phyloP scores from a whole-genome alignment of 371 early-diverging fungal genomes.

The Thermomucor indicae-seudaticae region DNA sequence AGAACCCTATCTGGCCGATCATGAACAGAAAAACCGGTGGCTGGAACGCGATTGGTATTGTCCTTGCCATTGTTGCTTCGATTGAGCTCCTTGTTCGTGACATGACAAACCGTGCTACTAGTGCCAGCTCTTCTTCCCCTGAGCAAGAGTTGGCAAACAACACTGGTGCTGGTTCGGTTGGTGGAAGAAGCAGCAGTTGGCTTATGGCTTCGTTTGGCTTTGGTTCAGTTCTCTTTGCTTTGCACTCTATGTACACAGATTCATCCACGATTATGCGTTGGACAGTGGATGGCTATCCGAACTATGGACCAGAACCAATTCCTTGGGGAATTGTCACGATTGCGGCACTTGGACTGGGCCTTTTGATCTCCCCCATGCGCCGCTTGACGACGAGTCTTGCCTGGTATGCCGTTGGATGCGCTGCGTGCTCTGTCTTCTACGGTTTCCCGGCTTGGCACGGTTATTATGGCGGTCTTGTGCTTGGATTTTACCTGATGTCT shows the following conservation, averaged over 20 bases:
- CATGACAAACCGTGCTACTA: no score
- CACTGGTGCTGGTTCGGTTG: slow-evolving; percentile 3
- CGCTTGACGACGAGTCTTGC: slow-evolving; percentile 49
- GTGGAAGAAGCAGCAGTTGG: slow-evolving; percentile 33
- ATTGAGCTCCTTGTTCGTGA: slow-evolving; percentile 52
- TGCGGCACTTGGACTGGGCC: slow-evolving; percentile 52
- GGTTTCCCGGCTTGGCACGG: slow-evolving; percentile 59
- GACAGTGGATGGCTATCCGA: slow-evolving; percentile 74
- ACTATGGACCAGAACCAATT: slow-evolving; percentile 72
- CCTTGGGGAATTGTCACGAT: slow-evolving; percentile 72
- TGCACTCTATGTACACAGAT: slow-evolving; percentile 76
- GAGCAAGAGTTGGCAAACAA: slow-evolving; percentile 3
- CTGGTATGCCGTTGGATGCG: slow-evolving; percentile 59
- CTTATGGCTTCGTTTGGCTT: slow-evolving; percentile 56
- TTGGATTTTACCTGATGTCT: slow-evolving; percentile 60
- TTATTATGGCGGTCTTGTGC: slow-evolving; percentile 61
- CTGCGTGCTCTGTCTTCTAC: slow-evolving; percentile 53
- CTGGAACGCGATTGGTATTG: slow-evolving; percentile 60
- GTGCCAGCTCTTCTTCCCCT: not conserved
- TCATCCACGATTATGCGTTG: slow-evolving; percentile 73
- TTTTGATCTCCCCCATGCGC: slow-evolving; percentile 54
- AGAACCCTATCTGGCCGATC: slow-evolving; percentile 81
- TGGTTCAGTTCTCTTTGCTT: slow-evolving; percentile 63
- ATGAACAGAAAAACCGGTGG: slow-evolving; percentile 74
- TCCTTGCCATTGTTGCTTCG: slow-evolving; percentile 56